phyloP scores from a whole-genome alignment of 2,329 filamentous ascomycete genomes.

The Cercospora zeae-maydis region DNA sequence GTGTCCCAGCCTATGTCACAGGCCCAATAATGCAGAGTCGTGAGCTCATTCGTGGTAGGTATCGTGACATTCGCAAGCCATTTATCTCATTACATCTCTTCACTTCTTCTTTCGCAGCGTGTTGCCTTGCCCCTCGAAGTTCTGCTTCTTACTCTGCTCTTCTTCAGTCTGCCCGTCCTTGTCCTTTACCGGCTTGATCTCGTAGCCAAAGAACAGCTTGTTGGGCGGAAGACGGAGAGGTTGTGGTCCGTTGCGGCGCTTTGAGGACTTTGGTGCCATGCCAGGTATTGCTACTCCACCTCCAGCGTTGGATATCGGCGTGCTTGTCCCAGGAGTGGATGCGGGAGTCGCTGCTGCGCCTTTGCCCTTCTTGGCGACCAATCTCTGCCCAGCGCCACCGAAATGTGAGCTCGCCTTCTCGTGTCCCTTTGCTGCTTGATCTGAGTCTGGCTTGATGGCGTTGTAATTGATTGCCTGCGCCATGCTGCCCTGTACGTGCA shows the following conservation, averaged over 20 bases:
- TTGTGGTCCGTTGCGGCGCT: conserved; percentile 72
- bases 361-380: conserved; percentile 83
- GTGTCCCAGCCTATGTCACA: not conserved
- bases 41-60: not conserved
- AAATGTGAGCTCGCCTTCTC: conserved; percentile 73
- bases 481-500: conserved; percentile 90
- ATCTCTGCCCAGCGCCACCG: conserved; percentile 70
- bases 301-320: conserved; percentile 61
- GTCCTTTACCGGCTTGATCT: conserved; percentile 82
- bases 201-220: conserved; percentile 95
- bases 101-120: conserved; percentile 73
- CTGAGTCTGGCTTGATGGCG: conserved; percentile 76
- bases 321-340: conserved; percentile 29
- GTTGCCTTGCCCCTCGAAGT: conserved; percentile 67
- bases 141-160: conserved; percentile 64
- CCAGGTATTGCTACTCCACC: conserved; percentile 36
- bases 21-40: conserved; percentile 5
- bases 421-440: conserved; percentile 59
- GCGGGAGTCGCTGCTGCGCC: conserved; percentile 36
- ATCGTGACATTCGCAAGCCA: not conserved
- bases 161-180: conserved; percentile 63
- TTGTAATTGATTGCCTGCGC: conserved; percentile 96
- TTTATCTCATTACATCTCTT: not conserved
- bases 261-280: conserved; percentile 29
- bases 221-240: conserved; percentile 80